Base-by-base conservation (phyloP, 371 early-diverging fungal species). In the Rhizopus microsporus region DNA sequence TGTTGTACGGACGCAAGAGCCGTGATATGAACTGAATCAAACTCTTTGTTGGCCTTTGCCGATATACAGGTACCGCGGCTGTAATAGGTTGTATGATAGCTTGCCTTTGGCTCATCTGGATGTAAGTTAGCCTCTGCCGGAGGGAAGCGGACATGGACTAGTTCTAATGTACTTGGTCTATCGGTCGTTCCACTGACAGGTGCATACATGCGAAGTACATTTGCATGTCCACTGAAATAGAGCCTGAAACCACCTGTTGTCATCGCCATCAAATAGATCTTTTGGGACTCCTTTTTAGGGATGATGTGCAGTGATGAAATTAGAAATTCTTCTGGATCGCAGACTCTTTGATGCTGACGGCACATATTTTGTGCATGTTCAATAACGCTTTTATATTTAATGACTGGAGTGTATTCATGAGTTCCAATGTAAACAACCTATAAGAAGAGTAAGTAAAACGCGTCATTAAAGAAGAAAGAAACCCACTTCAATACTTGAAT, bases 91-190 rank as follows among this genome's bases (percentile, higher is more conserved):
- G 30, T 31, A 3, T n/a, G 6, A 43, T 30, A 43, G 9, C 8
- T 42, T 42, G 44, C 39, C n/a, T 30, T 4, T 6, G 40, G 34
- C 3, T 44, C 45, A 3, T 43, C 47, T 13, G 10, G 37, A 4
- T 45, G 33, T 43, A 45, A 13, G 33, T 15, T 30, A 15, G 30
- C 7, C 4, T 42, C 42, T 3, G 54, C 34, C 1, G 88, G 87
- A 16, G 93, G 89, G 37, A 88, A 56, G 13, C 92, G 84, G 15
- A 93, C 87, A 49, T 88, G 88, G 7, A 86, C 72, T 1, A 94
- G 65, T 48, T 87, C 85, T 10, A 93, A 75, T 10, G 76, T 72
- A 49, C 62, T 79, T 4, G 84, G 87, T 32, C 38, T 39, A 12
- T 54, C 50, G 2, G 44, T 15, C 16, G 52, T 57, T 35, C n/a